phyloP scores from a whole-genome alignment of 495 filamentous ascomycete genomes.

The Aspergillus asperescens region DNA sequence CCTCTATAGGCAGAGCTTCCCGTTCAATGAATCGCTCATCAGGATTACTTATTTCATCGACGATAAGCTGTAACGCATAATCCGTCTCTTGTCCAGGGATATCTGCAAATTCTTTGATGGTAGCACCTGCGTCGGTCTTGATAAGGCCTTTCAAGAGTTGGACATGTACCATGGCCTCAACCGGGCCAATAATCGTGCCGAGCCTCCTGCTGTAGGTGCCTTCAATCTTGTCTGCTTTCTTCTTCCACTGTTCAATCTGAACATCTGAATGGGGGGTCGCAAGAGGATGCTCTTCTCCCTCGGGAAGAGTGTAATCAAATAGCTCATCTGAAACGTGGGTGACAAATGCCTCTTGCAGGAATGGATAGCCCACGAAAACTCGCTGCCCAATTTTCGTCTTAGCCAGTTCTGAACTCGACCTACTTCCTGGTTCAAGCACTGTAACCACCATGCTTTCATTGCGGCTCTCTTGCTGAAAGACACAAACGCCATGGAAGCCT shows the following conservation, averaged over 20 bases:
- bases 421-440: slow-evolving; percentile 64
- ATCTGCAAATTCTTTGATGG: slow-evolving; percentile 85
- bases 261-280: slow-evolving; percentile 65
- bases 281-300: slow-evolving; percentile 55
- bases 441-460: slow-evolving; percentile 96
- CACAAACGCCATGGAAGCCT: slow-evolving; percentile 85
- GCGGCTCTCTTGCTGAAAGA: slow-evolving; percentile 96
- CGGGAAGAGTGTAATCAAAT: slow-evolving; percentile 76
- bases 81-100: slow-evolving; percentile 89
- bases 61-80: slow-evolving; percentile 83
- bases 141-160: slow-evolving; percentile 86
- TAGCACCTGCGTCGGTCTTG: slow-evolving; percentile 87
- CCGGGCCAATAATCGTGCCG: slow-evolving; percentile 77
- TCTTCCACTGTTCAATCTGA: slow-evolving; percentile 76
- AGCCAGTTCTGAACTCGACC: slow-evolving; percentile 64
- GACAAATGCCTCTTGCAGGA: slow-evolving; percentile 89
- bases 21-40: slow-evolving; percentile 91
- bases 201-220: slow-evolving; percentile 81
- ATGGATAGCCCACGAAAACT: slow-evolving; percentile 92
- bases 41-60: slow-evolving; percentile 84
- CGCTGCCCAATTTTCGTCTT: slow-evolving; percentile 75
- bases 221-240: slow-evolving; percentile 80
- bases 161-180: slow-evolving; percentile 86
- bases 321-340: slow-evolving; percentile 86
- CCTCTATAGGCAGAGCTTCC: slow-evolving; percentile 74